Evolutionary conservation across 2,329 filamentous ascomycete species (phyloP).

Genomic region (Penicillium sp.): DNA sequence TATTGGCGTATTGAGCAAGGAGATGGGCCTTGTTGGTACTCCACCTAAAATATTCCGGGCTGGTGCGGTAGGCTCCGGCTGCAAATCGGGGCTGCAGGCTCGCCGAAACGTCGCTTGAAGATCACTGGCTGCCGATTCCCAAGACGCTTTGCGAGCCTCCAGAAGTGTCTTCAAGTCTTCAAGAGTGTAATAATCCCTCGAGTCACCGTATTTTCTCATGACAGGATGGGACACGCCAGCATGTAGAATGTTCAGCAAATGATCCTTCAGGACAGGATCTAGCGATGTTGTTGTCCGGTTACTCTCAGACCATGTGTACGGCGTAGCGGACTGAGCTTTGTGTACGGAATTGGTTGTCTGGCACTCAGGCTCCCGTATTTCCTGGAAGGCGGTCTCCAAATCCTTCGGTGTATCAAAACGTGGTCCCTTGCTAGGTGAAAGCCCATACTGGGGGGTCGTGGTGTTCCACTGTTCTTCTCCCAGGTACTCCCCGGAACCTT

Average conservation of each 20-base stretch:
- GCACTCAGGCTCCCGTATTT: not conserved
- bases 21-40: not conserved
- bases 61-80: not conserved
- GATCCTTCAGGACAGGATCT: conserved; percentile 3
- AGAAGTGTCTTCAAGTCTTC: conserved; percentile 23
- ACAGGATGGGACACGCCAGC: conserved; percentile 7
- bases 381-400: not conserved
- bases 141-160: conserved; percentile 13
- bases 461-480: not conserved
- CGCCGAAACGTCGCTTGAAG: not conserved
- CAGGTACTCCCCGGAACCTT: not conserved
- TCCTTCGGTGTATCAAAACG: not conserved
- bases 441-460: not conserved
- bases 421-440: not conserved
- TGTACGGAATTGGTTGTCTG: not conserved
- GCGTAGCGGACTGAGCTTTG: conserved; percentile 2
- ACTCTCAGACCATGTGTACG: conserved; percentile 12
- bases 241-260: conserved; percentile 14
- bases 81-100: not conserved
- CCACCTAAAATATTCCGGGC: not conserved
- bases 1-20: not conserved
- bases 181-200: conserved; percentile 17
- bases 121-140: conserved; percentile 2
- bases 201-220: no score
- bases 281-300: not conserved